Base-by-base conservation (phyloP, 176 grass and related monocot genomes). In the Saccharum spontaneum region DNA sequence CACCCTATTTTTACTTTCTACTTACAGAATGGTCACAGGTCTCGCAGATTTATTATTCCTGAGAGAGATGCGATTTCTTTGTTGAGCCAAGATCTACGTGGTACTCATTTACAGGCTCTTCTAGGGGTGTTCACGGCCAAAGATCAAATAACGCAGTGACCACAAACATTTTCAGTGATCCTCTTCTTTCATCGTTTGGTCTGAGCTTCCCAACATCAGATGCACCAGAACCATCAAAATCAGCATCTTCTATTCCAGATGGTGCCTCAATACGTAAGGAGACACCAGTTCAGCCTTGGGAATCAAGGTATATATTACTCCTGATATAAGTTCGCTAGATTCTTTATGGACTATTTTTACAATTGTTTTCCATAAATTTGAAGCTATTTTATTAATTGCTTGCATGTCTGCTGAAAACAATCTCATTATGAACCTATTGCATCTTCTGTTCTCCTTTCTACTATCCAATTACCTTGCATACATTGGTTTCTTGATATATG, bases 111-210 rank as follows among this genome's bases (percentile, higher is more conserved):
- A 79, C 97, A 99, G 76, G 87, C 91, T 44, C 88, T 96, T 89
- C 77, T 94, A 82, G 94, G 94, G 84, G 88, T 82, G 88, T 84
- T 33, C 83, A 90, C 81, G 87, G 86, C 64, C 78, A 87, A 68
- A 88, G 88, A 60, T 71, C 81, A 52, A 91, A 71, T 67, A 84
- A 76, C 10, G 89, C 79, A 49, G 70, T 26, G 1, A n/a, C 94
- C 30, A 85, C 94, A 78, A 99, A 94, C 67, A 91, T 92, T 76
- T 85, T 90, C 48, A 83, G 86, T 63, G 97, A 99, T 88, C 88
- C 94, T 69, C 91, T 99, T 67, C 91, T 99, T 87, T 99, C 94
- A 67, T 96, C 94, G 0, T 90, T 99, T 79, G 76, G 90, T 48
- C 84, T 99, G 11, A 83, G 80, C 43, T 92, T 94, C 28, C 66